Percentiles rank a stretch among this genome's conserved stretches.
Conservation (phyloP, 129 eudicot species). For the Calendula officinalis region DNA sequence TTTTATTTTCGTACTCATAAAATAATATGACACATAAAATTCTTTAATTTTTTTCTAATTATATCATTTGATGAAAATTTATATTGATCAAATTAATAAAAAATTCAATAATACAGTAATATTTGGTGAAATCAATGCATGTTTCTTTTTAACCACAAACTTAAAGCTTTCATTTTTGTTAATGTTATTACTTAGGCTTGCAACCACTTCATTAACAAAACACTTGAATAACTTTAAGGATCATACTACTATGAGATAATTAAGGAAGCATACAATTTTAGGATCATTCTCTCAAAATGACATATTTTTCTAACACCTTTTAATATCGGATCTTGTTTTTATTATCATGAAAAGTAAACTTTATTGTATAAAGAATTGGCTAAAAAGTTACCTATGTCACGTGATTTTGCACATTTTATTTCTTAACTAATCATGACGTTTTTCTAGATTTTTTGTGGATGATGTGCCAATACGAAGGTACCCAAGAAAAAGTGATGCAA, state of each 20-base stretch:
- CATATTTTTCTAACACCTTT: neutral
- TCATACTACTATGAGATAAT: neutral
- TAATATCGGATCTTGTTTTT: constrained; percentile 7
- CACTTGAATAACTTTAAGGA: neutral
- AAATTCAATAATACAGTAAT: too few relatives aligned
- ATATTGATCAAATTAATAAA: too few relatives aligned
- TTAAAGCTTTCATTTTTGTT: too few relatives aligned
- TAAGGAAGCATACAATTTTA: neutral
- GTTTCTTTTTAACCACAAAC: too few relatives aligned
- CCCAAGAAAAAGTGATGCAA: constrained; percentile 52
- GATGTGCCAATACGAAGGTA: constrained; percentile 55
- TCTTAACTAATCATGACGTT: neutral
- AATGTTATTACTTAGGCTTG: too few relatives aligned
- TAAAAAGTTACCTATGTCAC: constrained; percentile 15
- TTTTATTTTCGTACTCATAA: too few relatives aligned
- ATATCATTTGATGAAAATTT: too few relatives aligned
- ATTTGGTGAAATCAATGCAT: too few relatives aligned
- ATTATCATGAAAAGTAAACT: neutral
- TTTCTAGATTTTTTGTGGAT: constrained; percentile 50
- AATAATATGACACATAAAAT: too few relatives aligned
- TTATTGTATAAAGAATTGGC: neutral
- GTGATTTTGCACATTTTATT: neutral
- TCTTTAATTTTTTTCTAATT: too few relatives aligned
- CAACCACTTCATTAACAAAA: too few relatives aligned
- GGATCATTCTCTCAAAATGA: neutral